Conservation (phyloP, 2,329 filamentous ascomycete genomes). For the Aspergillus bombycis region DNA sequence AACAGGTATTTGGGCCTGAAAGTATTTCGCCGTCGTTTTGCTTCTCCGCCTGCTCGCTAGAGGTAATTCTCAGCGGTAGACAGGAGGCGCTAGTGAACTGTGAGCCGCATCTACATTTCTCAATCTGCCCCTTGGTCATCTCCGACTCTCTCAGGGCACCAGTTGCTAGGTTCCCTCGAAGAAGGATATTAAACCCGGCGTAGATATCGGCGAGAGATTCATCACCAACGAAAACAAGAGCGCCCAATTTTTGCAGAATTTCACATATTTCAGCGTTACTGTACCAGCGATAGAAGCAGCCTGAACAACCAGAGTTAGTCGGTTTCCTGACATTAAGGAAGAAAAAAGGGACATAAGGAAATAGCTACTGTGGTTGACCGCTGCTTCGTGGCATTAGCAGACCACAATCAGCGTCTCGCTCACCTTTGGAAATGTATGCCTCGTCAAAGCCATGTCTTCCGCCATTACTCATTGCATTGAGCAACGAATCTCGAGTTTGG, state of each 20-base stretch:
- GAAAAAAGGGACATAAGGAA: not conserved
- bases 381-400: not conserved
- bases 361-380: not conserved
- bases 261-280: slow-evolving; percentile 47
- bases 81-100: slow-evolving; percentile 45
- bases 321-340: not conserved
- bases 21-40: slow-evolving; percentile 11
- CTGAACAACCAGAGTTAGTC: slow-evolving; percentile 24
- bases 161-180: slow-evolving; percentile 44
- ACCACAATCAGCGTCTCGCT: slow-evolving; percentile 9
- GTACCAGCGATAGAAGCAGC: slow-evolving; percentile 50
- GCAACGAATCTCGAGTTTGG: slow-evolving; percentile 37
- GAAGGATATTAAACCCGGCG: slow-evolving; percentile 49
- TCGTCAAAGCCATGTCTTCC: slow-evolving; percentile 46
- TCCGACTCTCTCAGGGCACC: slow-evolving; percentile 46
- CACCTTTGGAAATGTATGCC: slow-evolving; percentile 43
- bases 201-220: slow-evolving; percentile 45
- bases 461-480: slow-evolving; percentile 47
- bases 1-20: slow-evolving; percentile 24
- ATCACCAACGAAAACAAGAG: slow-evolving; percentile 48
- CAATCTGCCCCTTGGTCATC: slow-evolving; percentile 35
- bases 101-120: slow-evolving; percentile 43
- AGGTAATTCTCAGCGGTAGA: slow-evolving; percentile 25
- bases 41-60: slow-evolving; percentile 29
- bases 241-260: slow-evolving; percentile 48